Evolutionary conservation across 495 filamentous ascomycete species (phyloP), one percentile per base, ranked within the genome.

Genomic region (Gamarada debralockiae): DNA sequence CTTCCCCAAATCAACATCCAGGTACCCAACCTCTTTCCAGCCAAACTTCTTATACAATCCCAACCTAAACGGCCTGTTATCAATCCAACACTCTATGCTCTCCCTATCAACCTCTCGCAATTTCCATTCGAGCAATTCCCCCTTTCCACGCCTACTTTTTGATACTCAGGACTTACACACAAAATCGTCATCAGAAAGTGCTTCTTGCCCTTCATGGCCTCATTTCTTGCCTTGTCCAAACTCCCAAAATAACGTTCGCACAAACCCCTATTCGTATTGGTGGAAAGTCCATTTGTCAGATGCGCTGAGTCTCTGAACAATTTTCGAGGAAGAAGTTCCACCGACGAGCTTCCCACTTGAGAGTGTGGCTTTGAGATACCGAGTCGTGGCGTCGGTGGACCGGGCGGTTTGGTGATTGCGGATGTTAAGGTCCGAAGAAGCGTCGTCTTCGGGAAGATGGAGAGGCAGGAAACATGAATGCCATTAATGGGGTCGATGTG

Each of bases 31-130:
- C 33, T 52, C 48, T 24, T 21, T 37, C 42, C 49, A 57, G 0
- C 55, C 55, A 14, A 39, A n/a, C 29, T 57, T 52, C 41, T 52
- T 42, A 43, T 57, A 57, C 12, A 57, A 34, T 14, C 33, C 33
- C 13, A 47, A 27, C 34, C 50, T 42, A 25, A 17, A 8, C 13
- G 42, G 27, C 25, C 22, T 31, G 12, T 48, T 31, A 31, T 52
- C 50, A 40, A 57, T 48, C 22, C 36, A 57, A 29, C 22, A 31
- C 18, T 47, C 37, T 8, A 52, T 20, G 3, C 33, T 41, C 22
- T 52, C 48, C 42, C 18, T 36, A 43, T 57, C 41, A 3, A 42
- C 55, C 24, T 13, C 17, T 3, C 29, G 37, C 15, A 57, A 34
- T 17, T 41, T 48, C 47, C 34, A 43, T 18, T 42, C 41, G 23